Conservation (phyloP, 768 basidiomycete species). For the Suillus brevipes region DNA sequence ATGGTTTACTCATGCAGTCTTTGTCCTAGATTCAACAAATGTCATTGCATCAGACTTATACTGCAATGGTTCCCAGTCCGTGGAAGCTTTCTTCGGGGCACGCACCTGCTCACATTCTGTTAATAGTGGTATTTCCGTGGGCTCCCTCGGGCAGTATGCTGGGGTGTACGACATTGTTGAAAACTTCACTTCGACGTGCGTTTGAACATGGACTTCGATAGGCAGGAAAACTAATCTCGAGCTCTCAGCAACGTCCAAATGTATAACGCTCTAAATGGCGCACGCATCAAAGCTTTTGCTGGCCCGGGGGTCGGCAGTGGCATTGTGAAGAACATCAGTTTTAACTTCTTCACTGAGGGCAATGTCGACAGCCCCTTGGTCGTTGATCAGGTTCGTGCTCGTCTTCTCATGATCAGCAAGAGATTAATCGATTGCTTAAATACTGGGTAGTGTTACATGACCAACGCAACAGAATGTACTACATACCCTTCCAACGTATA, state of each 20-base stretch:
- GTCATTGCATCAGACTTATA: conserved; percentile 55
- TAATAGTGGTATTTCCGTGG: conserved; percentile 51
- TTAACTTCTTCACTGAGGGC: conserved; percentile 27
- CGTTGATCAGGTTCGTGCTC: conserved; percentile 33
- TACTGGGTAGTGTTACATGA: conserved; percentile 36
- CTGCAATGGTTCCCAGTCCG: conserved; percentile 59
- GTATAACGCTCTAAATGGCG: conserved; percentile 48
- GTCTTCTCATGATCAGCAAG: not conserved
- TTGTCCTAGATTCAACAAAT: conserved; percentile 47
- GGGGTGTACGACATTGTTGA: conserved; percentile 44
- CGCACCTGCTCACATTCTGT: not conserved
- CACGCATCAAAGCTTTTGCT: conserved; percentile 53
- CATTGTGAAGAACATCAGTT: conserved; percentile 27
- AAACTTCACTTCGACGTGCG: conserved; percentile 32
- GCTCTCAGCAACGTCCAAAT: conserved; percentile 42
- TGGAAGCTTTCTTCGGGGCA: not conserved
- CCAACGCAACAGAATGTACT: conserved; percentile 34
- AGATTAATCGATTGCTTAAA: not conserved
- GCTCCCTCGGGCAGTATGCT: conserved; percentile 47
- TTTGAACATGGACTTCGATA: not conserved
- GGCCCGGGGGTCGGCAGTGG: conserved; percentile 44
- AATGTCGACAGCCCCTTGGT: conserved; percentile 46
- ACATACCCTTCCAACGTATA: conserved; percentile 37
- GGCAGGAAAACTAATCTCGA: not conserved
- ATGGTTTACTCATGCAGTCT: not conserved